These are phyloP conservation scores for Magnusiomyces sp. DNA, from an alignment of 1,139 yeast genomes.

Conservation along the genomic window DNA sequence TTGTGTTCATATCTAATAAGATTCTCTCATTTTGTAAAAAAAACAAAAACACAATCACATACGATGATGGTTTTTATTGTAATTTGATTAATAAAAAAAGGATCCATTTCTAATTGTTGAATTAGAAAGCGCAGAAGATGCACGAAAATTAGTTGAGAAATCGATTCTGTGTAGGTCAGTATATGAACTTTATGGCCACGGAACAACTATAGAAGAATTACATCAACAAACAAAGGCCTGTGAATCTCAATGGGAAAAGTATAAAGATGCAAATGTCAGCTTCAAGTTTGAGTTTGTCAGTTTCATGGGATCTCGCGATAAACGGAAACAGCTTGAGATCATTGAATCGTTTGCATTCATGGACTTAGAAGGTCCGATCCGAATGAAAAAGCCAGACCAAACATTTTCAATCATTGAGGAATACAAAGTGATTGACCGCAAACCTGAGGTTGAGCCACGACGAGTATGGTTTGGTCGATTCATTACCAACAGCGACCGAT, in stretches of 20 bases:
- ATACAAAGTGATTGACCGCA: constrained; percentile 44
- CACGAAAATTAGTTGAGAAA: constrained; percentile 52
- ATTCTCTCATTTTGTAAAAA: not conserved
- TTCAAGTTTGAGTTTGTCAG: constrained; percentile 80
- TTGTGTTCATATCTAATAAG: not conserved
- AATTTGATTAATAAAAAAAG: not conserved
- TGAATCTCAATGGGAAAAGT: constrained; percentile 18
- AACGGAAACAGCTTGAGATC: constrained; percentile 46
- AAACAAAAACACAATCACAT: not conserved
- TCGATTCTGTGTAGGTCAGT: constrained; percentile 67
- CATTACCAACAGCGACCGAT: constrained; percentile 59
- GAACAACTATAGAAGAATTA: constrained; percentile 45
- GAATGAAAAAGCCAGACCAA: constrained; percentile 71
- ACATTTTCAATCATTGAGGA: constrained; percentile 68
- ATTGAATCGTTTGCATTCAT: constrained; percentile 69
- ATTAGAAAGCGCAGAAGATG: constrained; percentile 57
- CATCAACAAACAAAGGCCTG: constrained; percentile 44
- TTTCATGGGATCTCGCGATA: constrained; percentile 58
- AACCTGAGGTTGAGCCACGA: constrained; percentile 46
- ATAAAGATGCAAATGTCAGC: constrained; percentile 13
- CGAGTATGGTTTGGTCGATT: constrained; percentile 69
- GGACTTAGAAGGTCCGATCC: constrained; percentile 66
- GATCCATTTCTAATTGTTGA: constrained; percentile 65
- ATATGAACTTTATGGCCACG: constrained; percentile 81
- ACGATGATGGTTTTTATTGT: not conserved